phyloP scores from a whole-genome alignment of 805 yeast species.

The Groenewaldozyma tartarivorans region DNA sequence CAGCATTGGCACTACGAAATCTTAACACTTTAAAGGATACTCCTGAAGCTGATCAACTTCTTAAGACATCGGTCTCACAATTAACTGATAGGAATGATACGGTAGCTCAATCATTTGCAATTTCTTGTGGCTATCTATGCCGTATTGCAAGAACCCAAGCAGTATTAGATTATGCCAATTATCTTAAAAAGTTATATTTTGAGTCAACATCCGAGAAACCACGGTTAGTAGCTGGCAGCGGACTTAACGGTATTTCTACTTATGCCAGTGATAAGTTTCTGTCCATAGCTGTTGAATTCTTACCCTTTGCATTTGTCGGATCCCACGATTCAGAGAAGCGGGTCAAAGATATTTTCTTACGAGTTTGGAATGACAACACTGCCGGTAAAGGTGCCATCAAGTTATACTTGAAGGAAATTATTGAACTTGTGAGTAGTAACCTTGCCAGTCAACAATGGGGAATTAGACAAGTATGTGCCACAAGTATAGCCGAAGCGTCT shows the following conservation, averaged over 20 bases:
- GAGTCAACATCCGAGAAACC: constrained; percentile 38
- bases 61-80: constrained; percentile 49
- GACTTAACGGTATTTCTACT: constrained; percentile 56
- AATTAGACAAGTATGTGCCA: constrained; percentile 62
- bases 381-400: constrained; percentile 65
- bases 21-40: constrained; percentile 27
- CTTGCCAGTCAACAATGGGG: constrained; percentile 47
- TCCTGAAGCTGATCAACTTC: constrained; percentile 53
- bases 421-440: constrained; percentile 39
- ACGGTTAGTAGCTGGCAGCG: constrained; percentile 47
- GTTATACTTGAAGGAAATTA: constrained; percentile 62
- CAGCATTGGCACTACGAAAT: constrained; percentile 52
- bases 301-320: constrained; percentile 76
- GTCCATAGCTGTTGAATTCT: constrained; percentile 48
- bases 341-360: constrained; percentile 42
- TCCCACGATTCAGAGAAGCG: constrained; percentile 49
- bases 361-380: constrained; percentile 71
- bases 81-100: constrained; percentile 63
- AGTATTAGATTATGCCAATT: constrained; percentile 44
- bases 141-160: constrained; percentile 48
- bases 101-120: constrained; percentile 65
- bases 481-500: constrained; percentile 24
- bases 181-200: constrained; percentile 49
- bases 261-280: constrained; percentile 62
- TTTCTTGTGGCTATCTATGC: constrained; percentile 69